Conservation (phyloP, 331 rosid genomes). For the Acacia concinna region DNA sequence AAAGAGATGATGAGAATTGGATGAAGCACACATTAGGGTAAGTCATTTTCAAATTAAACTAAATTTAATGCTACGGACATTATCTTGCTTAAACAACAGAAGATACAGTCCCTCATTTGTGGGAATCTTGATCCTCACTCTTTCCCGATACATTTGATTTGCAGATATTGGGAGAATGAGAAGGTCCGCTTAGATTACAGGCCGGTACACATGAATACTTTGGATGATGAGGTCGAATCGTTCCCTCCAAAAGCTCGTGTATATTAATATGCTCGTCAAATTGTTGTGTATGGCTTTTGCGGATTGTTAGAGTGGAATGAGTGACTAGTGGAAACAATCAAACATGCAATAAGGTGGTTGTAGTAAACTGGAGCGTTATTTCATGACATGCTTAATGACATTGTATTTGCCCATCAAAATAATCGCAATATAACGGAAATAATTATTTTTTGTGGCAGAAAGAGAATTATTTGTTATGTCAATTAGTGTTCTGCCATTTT, state of each 20-base stretch:
- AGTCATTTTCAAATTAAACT: constrained; percentile 45
- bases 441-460: not conserved
- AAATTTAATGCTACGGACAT: not conserved
- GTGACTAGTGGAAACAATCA: constrained; percentile 27
- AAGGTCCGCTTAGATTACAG: constrained; percentile 82
- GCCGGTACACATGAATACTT: constrained; percentile 90
- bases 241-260: constrained; percentile 99
- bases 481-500: not conserved
- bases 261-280: constrained; percentile 42
- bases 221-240: constrained; percentile 83
- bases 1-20: constrained; percentile 92
- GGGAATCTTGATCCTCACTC: not conserved
- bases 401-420: constrained; percentile 41
- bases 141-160: not conserved
- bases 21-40: constrained; percentile 93
- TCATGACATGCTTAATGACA: constrained; percentile 29
- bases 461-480: not conserved
- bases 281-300: constrained; percentile 6
- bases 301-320: constrained; percentile 26
- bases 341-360: constrained; percentile 38
- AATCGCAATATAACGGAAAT: not conserved
- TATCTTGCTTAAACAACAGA: not conserved
- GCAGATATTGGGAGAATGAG: constrained; percentile 87
- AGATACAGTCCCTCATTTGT: not conserved
- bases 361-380: constrained; percentile 43